These are phyloP conservation scores for Lipomyces yamanashiensis DNA, from an alignment of 805 yeast genomes.

Conservation along the genomic window DNA sequence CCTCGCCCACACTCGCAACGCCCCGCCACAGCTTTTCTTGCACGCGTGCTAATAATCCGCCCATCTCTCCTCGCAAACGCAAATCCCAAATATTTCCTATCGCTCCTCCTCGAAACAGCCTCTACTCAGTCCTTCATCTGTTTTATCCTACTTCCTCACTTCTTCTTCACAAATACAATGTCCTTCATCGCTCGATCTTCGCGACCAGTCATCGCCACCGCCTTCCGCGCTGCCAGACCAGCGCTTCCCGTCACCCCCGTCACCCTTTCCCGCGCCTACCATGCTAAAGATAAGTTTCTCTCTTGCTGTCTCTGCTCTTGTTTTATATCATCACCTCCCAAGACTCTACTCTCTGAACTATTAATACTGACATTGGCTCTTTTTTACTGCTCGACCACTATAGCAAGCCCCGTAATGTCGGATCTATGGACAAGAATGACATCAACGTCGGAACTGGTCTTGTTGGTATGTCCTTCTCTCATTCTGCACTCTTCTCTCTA, in stretches of 20 bases:
- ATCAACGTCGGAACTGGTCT: conserved; percentile 90
- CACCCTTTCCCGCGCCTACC: conserved; percentile 27
- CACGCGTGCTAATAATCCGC: conserved; percentile 13
- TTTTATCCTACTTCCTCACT: neutral
- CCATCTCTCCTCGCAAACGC: neutral
- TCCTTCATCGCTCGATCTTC: conserved; percentile 21
- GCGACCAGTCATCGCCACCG: conserved; percentile 13
- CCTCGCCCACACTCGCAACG: conserved; percentile 8
- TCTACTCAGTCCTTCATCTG: neutral
- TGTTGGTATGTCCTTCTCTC: conserved; percentile 60
- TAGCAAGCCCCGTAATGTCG: conserved; percentile 95
- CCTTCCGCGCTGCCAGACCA: conserved; percentile 9
- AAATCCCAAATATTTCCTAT: neutral
- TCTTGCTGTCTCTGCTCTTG: neutral
- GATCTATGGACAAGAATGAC: conserved; percentile 79
- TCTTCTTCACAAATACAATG: conserved; percentile 11
- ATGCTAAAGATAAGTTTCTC: conserved; percentile 32
- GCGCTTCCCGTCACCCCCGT: conserved; percentile 8
- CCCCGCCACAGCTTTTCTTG: conserved; percentile 19
- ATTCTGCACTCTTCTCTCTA: neutral
- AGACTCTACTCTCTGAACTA: neutral
- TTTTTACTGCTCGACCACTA: conserved; percentile 80
- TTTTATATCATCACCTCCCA: neutral
- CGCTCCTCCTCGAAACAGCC: neutral
- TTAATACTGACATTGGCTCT: conserved; percentile 17